Base-by-base conservation (phyloP, 1,284 basidiomycete genomes). In the Pterulicium gracile region DNA sequence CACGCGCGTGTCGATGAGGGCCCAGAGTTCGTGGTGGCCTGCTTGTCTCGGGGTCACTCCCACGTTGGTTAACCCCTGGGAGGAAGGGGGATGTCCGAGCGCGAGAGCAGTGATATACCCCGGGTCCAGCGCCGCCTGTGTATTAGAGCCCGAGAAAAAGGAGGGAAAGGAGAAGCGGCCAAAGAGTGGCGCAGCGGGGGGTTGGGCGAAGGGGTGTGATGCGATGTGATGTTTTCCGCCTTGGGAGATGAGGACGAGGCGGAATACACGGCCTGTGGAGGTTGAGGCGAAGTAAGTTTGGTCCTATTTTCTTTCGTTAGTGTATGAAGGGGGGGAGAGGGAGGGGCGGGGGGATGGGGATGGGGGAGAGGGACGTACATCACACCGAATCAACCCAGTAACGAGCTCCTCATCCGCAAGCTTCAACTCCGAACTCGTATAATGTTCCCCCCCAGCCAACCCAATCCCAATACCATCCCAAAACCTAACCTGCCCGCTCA, bases 401-500 rank as follows among this genome's bases (percentile, higher is more conserved):
- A 85, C 68, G 45, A 68, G 66, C 58, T 88, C 84, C 3, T 72
- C 72, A 17, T 69, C 59, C 22, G 64, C 62, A 24, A 88, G 61
- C 23, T 69, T 66, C n/a, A 88, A 57, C 20, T 69, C 52, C 2
- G 69, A 65, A 5, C 69, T 66, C 3, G 72, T 68, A 54, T 73
- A 88, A 50, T 77, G 75, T 44, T 84, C 75, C 2, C 84, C 86
- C n/a, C 87, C 87, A 3, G 87, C 82, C 14, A 89, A 73, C 21
- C 86, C 86, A 51, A 81, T 84, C 2, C 79, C 79, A 44, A 89
- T 81, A 53, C 81, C 84, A 48, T 86, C 79, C 86, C 86, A 90
- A 58, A 86, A 84, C 46, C 81, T 75, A 49, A 82, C 66, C 51
- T 76, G 67, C 1, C 87, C 87, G 2, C 67, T 65, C 10, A 69